Evolutionary conservation across 1,139 yeast genomes (phyloP).

Genomic region (Blastobotrys arbuscula): DNA sequence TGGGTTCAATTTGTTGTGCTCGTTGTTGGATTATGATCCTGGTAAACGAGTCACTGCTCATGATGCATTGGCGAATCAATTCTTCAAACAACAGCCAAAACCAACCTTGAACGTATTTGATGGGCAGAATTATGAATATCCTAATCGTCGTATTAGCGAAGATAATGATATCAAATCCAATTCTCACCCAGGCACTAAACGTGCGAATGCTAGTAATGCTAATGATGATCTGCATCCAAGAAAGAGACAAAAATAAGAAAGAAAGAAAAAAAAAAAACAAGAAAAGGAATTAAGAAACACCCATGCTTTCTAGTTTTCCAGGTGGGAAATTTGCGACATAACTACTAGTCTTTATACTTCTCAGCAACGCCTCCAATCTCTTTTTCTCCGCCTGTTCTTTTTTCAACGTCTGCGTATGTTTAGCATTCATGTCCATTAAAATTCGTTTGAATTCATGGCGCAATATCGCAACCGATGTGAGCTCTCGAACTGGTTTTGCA

Average conservation of each 20-base stretch:
- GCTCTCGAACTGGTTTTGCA: constrained; percentile 16
- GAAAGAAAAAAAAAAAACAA: background rate
- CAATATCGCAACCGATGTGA: constrained; percentile 37
- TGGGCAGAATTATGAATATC: constrained; percentile 35
- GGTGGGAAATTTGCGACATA: constrained; percentile 22
- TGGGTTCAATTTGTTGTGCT: constrained; percentile 60
- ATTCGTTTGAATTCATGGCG: constrained; percentile 68
- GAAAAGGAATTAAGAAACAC: constrained; percentile 10
- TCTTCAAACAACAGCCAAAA: constrained; percentile 59
- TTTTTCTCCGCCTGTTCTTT: constrained; percentile 53
- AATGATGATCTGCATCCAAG: constrained; percentile 16
- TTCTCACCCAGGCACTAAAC: constrained; percentile 21
- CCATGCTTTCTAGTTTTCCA: constrained; percentile 19
- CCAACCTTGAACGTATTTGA: constrained; percentile 52
- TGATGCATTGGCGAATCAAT: constrained; percentile 68
- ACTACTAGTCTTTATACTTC: constrained; percentile 24
- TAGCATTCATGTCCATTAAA: constrained; percentile 56
- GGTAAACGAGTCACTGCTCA: constrained; percentile 69
- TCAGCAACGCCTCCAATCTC: constrained; percentile 42
- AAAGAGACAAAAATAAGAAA: constrained; percentile 17
- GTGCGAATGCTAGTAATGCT: constrained; percentile 17
- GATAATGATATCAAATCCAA: constrained; percentile 36
- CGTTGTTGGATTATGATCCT: constrained; percentile 78
- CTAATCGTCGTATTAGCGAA: constrained; percentile 38
- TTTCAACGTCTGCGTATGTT: constrained; percentile 53